Conservation (phyloP, 805 yeast species). For the Geotrichum ghanense region DNA sequence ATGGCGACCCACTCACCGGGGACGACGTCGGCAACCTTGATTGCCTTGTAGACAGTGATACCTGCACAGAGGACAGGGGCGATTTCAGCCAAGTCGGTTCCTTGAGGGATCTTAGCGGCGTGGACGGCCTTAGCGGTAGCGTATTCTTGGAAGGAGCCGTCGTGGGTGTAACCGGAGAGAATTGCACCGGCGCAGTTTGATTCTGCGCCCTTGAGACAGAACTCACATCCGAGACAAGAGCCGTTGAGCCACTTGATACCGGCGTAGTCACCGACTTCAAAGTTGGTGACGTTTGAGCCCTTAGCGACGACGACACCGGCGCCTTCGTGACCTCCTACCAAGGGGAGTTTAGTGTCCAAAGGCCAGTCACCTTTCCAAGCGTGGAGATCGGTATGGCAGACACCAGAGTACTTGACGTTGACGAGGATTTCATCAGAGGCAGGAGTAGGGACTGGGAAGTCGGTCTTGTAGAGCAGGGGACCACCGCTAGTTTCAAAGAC, state of each 20-base stretch:
- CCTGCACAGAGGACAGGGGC: constrained; percentile 27
- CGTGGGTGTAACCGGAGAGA: constrained; percentile 21
- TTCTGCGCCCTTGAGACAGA: constrained; percentile 22
- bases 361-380: constrained; percentile 92
- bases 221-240: constrained; percentile 20
- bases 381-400: constrained; percentile 84
- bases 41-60: constrained; percentile 27
- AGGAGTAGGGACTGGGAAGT: constrained; percentile 67
- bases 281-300: constrained; percentile 54
- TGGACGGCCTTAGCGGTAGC: constrained; percentile 13
- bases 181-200: constrained; percentile 17
- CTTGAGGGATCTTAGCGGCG: constrained; percentile 22
- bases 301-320: constrained; percentile 71
- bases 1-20: constrained; percentile 20
- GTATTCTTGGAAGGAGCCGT: constrained; percentile 27
- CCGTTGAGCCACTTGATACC: constrained; percentile 15
- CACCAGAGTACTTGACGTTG: constrained; percentile 76
- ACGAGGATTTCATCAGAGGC: constrained; percentile 62
- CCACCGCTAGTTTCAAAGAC: constrained; percentile 59
- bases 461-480: constrained; percentile 44
- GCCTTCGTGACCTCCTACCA: constrained; percentile 81
- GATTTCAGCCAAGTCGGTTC: constrained; percentile 19
- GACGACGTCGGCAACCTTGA: constrained; percentile 19
- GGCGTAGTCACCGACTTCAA: constrained; percentile 36
- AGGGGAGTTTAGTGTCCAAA: constrained; percentile 38